Evolutionary conservation across 2,329 filamentous ascomycete genomes (phyloP).

Genomic region (Chrysoporthe deuterocubensis): DNA sequence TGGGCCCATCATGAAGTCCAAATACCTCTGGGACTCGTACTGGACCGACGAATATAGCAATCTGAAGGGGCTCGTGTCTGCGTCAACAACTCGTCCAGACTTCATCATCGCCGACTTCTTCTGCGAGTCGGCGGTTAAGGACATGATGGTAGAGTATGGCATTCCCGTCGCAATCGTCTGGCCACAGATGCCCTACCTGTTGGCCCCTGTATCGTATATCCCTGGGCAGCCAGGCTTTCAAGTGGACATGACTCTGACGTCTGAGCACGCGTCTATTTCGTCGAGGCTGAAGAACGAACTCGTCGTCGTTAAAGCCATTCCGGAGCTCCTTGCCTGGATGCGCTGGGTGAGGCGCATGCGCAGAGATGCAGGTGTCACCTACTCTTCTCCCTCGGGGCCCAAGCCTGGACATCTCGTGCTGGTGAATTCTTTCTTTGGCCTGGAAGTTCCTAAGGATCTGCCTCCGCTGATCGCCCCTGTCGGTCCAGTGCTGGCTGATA

Average conservation of each 20-base stretch:
- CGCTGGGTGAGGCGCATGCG: constrained; percentile 41
- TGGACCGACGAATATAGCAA: constrained; percentile 26
- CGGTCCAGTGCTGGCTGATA: constrained; percentile 45
- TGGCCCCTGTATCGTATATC: constrained; percentile 45
- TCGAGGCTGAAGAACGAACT: constrained; percentile 43
- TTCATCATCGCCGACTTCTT: constrained; percentile 50
- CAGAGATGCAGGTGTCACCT: constrained; percentile 38
- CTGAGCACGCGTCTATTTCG: constrained; percentile 44
- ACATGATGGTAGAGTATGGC: constrained; percentile 43
- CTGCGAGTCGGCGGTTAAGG: constrained; percentile 45
- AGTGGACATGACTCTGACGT: constrained; percentile 41
- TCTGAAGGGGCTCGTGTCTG: constrained; percentile 15
- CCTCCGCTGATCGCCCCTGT: constrained; percentile 45
- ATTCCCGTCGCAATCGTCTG: constrained; percentile 45
- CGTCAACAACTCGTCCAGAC: constrained; percentile 36
- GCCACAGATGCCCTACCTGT: constrained; percentile 47
- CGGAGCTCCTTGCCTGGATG: constrained; percentile 37
- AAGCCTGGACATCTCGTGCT: constrained; percentile 48
- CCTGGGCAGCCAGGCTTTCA: constrained; percentile 48
- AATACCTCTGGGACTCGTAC: constrained; percentile 18
- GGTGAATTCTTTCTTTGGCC: constrained; percentile 49
- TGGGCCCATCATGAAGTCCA: constrained; percentile 2
- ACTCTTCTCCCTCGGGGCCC: constrained; percentile 34
- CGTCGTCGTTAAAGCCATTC: constrained; percentile 37
- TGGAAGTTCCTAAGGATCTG: constrained; percentile 47